phyloP scores from a whole-genome alignment of 805 yeast species.

The Nakazawaea pomicola region DNA sequence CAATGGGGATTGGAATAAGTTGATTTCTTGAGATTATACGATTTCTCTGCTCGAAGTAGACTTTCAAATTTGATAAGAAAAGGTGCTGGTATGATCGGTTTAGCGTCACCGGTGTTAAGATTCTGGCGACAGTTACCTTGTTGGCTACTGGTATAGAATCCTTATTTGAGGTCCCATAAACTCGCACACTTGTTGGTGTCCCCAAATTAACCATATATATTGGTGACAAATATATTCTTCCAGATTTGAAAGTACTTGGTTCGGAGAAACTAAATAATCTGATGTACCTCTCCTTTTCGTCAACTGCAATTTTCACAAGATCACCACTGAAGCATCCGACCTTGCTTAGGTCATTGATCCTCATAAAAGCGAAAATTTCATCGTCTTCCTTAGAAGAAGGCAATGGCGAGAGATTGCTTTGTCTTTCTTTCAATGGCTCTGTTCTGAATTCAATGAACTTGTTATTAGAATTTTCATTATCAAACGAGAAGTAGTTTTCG shows the following conservation, averaged over 20 bases:
- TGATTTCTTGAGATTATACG: constrained; percentile 65
- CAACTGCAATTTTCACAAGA: constrained; percentile 32
- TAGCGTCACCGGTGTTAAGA: constrained; percentile 65
- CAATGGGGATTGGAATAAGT: constrained; percentile 72
- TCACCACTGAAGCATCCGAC: constrained; percentile 72
- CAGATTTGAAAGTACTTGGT: constrained; percentile 42
- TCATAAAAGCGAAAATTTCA: constrained; percentile 40
- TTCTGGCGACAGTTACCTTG: constrained; percentile 59
- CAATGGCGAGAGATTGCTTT: constrained; percentile 19
- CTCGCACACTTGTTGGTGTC: constrained; percentile 22
- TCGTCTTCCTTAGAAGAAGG: constrained; percentile 35
- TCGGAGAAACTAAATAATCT: constrained; percentile 57
- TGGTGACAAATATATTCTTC: constrained; percentile 57
- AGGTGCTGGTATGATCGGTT: constrained; percentile 58
- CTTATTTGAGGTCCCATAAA: constrained; percentile 19
- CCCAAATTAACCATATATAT: constrained; percentile 47
- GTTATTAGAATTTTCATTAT: background rate
- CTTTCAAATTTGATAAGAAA: constrained; percentile 55
- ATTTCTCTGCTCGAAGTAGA: constrained; percentile 50
- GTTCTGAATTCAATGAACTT: background rate
- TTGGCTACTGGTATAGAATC: constrained; percentile 43
- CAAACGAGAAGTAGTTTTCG: constrained; percentile 13
- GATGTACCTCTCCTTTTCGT: constrained; percentile 23
- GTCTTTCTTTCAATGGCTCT: background rate
- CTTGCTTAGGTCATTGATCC: constrained; percentile 44